Evolutionary conservation across 108 stramenopile genomes (phyloP), one percentile per base, ranked within the genome.

Genomic region (Pseudonitzschia delicatissima): DNA sequence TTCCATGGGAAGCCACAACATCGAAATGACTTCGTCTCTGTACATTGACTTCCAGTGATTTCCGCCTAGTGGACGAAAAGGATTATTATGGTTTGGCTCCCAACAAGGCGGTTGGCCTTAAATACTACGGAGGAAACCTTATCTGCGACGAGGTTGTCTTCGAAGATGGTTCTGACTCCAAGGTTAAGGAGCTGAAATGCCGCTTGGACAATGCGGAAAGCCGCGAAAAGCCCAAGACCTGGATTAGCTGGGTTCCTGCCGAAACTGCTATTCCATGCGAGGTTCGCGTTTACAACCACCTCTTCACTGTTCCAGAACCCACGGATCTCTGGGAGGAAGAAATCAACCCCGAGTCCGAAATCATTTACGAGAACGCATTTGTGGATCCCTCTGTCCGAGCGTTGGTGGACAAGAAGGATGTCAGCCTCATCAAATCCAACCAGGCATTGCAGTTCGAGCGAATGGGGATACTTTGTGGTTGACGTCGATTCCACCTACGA

Each of bases 401-500:
- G 13, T 49, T 84, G 28, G 86, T 88, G 26, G 84, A 88, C 62
- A 71, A 67, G 39, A 53, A 53, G 8, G 52, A 53, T 28, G 64
- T 88, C 7, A 75, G 85, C 66, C 74, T 79, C 47, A 89, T 88
- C 86, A 73, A 78, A 33, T 87, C 86, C 68, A 91, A 88, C 71
- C 51, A 79, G 13, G 74, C 86, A 17, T 82, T 93, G 37, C 97
- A 99, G 74, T 94, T 99, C 64, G 97, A 98, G 74, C 91, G 97
- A 21, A 57, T 98, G 25, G 99, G n/a, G 99, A 26, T 99, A 94
- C 79, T 99, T 98, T 81, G 87, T 90, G 29, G 93, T 96, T n/a
- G 99, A 99, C 65, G 60, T 66, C 23, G 97, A 97, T 60, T 87
- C 93, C 5, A 92, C 90, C 28, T 90, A 64, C 53, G 87, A 88